Evolutionary conservation across 2,329 filamentous ascomycete species (phyloP).

Genomic region (Thielaviopsis musarum): DNA sequence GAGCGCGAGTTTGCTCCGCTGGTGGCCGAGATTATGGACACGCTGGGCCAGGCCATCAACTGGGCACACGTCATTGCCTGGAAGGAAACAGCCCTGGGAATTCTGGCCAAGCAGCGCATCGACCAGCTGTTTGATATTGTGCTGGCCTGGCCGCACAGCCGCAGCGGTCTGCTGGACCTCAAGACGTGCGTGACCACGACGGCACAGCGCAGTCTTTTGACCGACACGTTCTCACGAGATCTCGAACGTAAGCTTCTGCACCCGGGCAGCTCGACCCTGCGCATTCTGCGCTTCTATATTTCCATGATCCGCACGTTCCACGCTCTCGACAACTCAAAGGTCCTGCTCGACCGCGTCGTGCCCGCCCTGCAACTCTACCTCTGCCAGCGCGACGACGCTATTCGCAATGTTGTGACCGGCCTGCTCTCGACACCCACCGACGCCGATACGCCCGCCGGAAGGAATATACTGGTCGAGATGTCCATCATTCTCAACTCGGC

Average conservation of each 20-base stretch:
- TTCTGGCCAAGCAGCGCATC: conserved; percentile 52
- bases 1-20: conserved; percentile 49
- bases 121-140: conserved; percentile 66
- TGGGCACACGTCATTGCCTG: conserved; percentile 47
- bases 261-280: conserved; percentile 56
- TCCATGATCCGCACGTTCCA: conserved; percentile 65
- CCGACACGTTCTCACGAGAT: conserved; percentile 48
- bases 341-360: conserved; percentile 58
- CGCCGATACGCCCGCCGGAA: conserved; percentile 23
- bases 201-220: conserved; percentile 51
- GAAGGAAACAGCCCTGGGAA: conserved; percentile 51
- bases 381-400: conserved; percentile 60
- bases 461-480: conserved; percentile 45
- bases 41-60: conserved; percentile 27
- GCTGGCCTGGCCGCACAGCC: conserved; percentile 54
- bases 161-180: conserved; percentile 58
- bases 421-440: conserved; percentile 47
- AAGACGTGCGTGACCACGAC: conserved; percentile 52
- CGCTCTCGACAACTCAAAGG: conserved; percentile 58
- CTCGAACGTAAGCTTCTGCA: conserved; percentile 53
- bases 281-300: conserved; percentile 63
- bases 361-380: conserved; percentile 59
- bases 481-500: conserved; percentile 48
- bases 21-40: conserved; percentile 41
- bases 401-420: conserved; percentile 59